phyloP scores from a whole-genome alignment of 495 filamentous ascomycete species.

The Terfezia claveryi region DNA sequence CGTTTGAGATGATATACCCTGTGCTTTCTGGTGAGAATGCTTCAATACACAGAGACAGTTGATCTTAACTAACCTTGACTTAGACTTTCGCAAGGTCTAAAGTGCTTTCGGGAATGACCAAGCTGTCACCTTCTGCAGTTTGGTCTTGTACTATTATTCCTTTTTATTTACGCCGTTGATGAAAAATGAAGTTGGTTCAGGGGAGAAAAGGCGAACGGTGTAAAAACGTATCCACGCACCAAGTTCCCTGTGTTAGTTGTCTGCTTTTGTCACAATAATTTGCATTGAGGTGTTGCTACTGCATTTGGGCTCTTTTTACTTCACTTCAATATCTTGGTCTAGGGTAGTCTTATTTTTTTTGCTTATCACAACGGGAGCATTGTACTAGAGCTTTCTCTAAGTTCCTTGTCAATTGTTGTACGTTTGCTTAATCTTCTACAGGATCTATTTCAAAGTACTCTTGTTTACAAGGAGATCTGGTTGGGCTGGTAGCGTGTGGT shows the following conservation, averaged over 20 bases:
- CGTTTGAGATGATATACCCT: conserved; percentile 97
- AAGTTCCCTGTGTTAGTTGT: conserved; percentile 12
- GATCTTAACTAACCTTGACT: conserved; percentile 16
- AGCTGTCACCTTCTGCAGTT: conserved; percentile 14
- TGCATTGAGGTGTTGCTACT: conserved; percentile 10
- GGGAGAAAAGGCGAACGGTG: conserved; percentile 14
- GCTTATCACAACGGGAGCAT: neutral
- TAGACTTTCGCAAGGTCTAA: conserved; percentile 49
- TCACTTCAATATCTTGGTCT: conserved; percentile 7
- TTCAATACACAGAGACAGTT: neutral
- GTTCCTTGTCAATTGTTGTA: neutral
- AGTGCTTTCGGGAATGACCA: conserved; percentile 1
- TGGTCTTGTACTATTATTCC: conserved; percentile 27
- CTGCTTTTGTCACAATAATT: conserved; percentile 15
- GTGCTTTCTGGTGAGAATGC: conserved; percentile 62
- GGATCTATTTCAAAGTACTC: neutral
- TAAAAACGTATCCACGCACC: neutral
- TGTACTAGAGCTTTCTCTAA: neutral
- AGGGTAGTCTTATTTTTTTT: conserved; percentile 16
- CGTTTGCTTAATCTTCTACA: neutral
- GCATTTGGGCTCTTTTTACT: conserved; percentile 3
- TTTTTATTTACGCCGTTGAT: conserved; percentile 30
- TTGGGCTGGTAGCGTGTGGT: neutral
- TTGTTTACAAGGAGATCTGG: neutral
- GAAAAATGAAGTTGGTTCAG: conserved; percentile 19